These are phyloP conservation scores for Podosphaera xanthii DNA, from an alignment of 2,329 filamentous ascomycete genomes.

Conservation along the genomic window DNA sequence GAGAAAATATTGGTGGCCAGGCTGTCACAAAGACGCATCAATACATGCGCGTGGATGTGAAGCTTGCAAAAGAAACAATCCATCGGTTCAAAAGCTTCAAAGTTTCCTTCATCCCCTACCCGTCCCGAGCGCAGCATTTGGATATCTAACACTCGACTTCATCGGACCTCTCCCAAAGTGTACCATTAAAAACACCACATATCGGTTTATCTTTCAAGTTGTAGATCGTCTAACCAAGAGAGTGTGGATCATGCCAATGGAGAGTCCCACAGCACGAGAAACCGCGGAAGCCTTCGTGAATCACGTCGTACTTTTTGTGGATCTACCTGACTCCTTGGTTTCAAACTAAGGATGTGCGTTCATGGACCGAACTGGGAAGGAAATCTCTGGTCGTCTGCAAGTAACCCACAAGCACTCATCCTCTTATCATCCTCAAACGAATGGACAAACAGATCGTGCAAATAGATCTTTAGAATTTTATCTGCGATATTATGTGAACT, in stretches of 20 bases:
- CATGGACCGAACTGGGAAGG: background rate
- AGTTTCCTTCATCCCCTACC: background rate
- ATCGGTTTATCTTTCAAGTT: background rate
- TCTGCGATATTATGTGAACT: no score
- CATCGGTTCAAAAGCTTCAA: background rate
- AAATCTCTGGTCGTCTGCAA: background rate
- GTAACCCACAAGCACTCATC: background rate
- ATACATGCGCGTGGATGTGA: background rate
- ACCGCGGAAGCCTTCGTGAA: slow-evolving; percentile 4
- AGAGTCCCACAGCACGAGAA: background rate
- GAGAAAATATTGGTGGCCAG: background rate
- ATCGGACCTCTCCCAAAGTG: background rate
- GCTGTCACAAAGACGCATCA: background rate
- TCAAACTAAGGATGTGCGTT: background rate
- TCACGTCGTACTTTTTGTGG: slow-evolving; percentile 7
- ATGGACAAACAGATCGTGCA: no score
- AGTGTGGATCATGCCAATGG: background rate
- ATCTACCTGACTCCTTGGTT: background rate
- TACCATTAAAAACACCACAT: background rate
- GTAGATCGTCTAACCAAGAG: background rate
- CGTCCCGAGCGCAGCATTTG: background rate
- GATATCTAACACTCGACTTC: background rate
- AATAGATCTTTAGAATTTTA: no score
- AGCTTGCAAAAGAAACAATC: background rate
- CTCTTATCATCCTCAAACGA: background rate